Conservation (phyloP, 2,329 filamentous ascomycete genomes). For the Cytospora mali region DNA sequence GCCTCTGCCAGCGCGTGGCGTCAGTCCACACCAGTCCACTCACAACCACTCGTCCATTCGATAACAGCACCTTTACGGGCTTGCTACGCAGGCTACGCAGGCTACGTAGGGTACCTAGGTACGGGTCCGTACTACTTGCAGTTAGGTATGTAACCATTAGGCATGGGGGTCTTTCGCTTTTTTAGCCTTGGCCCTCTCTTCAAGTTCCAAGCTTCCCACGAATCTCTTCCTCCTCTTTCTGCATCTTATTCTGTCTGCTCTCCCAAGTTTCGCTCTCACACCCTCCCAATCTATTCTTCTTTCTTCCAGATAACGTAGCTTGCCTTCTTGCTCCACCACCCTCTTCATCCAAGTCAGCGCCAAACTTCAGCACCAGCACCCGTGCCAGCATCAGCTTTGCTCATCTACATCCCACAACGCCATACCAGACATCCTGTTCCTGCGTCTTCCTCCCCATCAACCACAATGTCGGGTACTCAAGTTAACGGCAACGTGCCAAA, state of each 20-base stretch:
- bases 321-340: not conserved
- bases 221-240: not conserved
- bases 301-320: not conserved
- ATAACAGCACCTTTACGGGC: not conserved
- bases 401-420: not conserved
- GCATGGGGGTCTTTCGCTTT: not conserved
- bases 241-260: not conserved
- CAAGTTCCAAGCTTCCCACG: not conserved
- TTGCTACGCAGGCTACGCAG: not conserved
- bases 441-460: not conserved
- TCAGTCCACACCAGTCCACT: conserved; percentile 9
- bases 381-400: not conserved
- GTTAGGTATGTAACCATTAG: conserved; percentile 7
- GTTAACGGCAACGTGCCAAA: conserved; percentile 54
- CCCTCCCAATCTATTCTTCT: not conserved
- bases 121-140: conserved; percentile 13
- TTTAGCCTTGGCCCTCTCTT: not conserved
- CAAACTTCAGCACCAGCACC: too few species aligned
- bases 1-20: conserved; percentile 12
- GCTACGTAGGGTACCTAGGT: not conserved
- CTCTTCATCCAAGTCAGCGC: not conserved
- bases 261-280: not conserved
- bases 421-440: conserved; percentile 2
- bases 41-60: conserved; percentile 3
- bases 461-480: conserved; percentile 42